These are phyloP conservation scores for Mycena albidolilacea DNA, from an alignment of 768 basidiomycete species.

Conservation along the genomic window DNA sequence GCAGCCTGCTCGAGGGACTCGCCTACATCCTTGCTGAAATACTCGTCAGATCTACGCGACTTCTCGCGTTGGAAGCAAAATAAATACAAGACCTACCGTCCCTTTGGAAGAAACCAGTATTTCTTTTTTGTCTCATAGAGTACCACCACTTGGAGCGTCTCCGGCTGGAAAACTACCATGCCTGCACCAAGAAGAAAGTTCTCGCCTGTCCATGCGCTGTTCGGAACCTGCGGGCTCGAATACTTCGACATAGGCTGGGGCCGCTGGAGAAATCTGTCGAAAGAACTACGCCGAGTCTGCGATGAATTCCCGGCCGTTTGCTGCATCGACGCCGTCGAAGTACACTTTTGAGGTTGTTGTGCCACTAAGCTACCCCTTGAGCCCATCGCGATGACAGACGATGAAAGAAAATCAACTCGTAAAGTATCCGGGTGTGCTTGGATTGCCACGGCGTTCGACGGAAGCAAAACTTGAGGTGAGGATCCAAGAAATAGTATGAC, in stretches of 20 bases:
- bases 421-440: background rate
- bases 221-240: conserved; percentile 59
- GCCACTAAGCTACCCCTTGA: conserved; percentile 24
- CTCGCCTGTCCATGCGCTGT: conserved; percentile 61
- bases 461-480: background rate
- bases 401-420: conserved; percentile 19
- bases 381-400: conserved; percentile 20
- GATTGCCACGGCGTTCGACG: background rate
- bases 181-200: conserved; percentile 75
- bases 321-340: background rate
- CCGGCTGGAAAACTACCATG: conserved; percentile 75
- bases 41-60: background rate
- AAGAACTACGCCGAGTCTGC: background rate
- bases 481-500: background rate
- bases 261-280: background rate
- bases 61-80: background rate
- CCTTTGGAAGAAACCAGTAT: conserved; percentile 75
- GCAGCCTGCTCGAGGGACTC: conserved; percentile 74
- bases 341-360: background rate
- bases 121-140: conserved; percentile 56
- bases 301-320: background rate
- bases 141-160: conserved; percentile 67
- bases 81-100: conserved; percentile 43
- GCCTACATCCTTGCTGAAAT: conserved; percentile 70
- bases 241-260: conserved; percentile 48